Conservation (phyloP, 306 rosid species). For the Oemleria cerasiformis region DNA sequence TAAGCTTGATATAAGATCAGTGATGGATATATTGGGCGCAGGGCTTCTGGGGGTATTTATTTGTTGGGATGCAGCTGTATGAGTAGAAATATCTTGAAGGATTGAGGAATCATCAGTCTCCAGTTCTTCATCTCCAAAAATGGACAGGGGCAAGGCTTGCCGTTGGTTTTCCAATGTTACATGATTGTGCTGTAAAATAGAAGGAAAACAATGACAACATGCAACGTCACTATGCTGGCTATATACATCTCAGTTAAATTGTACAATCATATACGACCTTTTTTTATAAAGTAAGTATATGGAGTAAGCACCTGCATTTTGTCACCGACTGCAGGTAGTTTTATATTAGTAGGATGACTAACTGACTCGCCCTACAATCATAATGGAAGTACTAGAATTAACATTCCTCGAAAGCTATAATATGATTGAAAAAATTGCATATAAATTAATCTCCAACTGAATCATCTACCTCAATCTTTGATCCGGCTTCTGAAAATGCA, state of each 20-base stretch:
- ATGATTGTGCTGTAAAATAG: constrained; percentile 43
- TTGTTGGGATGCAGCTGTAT: constrained; percentile 30
- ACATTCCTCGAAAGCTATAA: constrained; percentile 10
- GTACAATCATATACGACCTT: background rate
- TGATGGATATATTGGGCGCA: constrained; percentile 51
- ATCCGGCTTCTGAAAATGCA: constrained; percentile 33
- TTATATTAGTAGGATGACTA: constrained; percentile 15
- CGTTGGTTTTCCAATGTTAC: constrained; percentile 34
- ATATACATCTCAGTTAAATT: background rate
- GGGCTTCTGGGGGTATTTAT: constrained; percentile 31
- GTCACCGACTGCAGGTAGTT: background rate
- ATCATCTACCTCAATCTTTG: constrained; percentile 24
- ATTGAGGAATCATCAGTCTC: constrained; percentile 41
- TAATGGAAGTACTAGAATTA: background rate
- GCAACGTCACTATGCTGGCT: background rate
- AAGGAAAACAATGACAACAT: constrained; percentile 1
- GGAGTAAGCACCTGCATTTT: constrained; percentile 19
- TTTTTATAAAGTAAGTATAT: background rate
- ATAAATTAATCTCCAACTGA: constrained; percentile 13
- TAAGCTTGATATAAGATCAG: constrained; percentile 73
- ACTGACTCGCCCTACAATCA: constrained; percentile 31
- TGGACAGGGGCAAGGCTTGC: constrained; percentile 72
- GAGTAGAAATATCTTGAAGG: constrained; percentile 42
- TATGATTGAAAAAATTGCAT: background rate
- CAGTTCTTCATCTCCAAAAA: constrained; percentile 66